Conservation (phyloP, 768 basidiomycete species). For the Porpolomopsis calyptriformis region DNA sequence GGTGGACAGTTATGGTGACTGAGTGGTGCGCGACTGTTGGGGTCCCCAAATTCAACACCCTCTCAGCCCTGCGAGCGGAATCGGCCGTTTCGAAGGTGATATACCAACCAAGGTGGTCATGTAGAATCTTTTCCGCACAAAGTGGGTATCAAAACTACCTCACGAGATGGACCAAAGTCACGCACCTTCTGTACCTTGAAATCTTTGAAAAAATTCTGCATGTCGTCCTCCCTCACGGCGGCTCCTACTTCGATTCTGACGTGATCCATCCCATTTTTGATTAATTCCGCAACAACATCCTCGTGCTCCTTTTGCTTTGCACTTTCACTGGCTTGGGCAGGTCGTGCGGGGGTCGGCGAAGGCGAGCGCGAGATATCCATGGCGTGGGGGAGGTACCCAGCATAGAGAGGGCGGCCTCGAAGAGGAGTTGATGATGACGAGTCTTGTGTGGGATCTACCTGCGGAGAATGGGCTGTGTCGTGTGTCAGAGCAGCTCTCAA, state of each 20-base stretch:
- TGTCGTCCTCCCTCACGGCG: conserved; percentile 53
- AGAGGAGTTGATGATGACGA: conserved; percentile 12
- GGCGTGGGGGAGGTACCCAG: background rate
- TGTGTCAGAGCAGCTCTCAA: background rate
- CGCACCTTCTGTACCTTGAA: conserved; percentile 64
- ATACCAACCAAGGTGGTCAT: conserved; percentile 66
- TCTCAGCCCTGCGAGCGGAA: conserved; percentile 55
- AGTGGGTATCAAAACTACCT: conserved; percentile 5
- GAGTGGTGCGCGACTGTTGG: conserved; percentile 50
- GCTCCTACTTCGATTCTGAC: conserved; percentile 46
- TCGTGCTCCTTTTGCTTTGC: conserved; percentile 28
- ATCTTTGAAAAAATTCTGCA: conserved; percentile 54
- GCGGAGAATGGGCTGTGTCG: conserved; percentile 1
- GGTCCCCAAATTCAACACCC: conserved; percentile 43
- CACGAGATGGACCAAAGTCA: conserved; percentile 8
- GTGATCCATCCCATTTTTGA: conserved; percentile 56
- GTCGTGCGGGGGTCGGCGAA: conserved; percentile 17
- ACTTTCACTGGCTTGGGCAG: conserved; percentile 16
- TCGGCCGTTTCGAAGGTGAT: conserved; percentile 62
- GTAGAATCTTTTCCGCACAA: conserved; percentile 42
- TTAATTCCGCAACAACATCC: conserved; percentile 39
- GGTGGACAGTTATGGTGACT: conserved; percentile 44
- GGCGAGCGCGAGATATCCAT: conserved; percentile 20
- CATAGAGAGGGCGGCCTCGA: background rate
- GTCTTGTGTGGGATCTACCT: conserved; percentile 4